Evolutionary conservation across 805 yeast species (phyloP).

Genomic region (Ogataea pini): DNA sequence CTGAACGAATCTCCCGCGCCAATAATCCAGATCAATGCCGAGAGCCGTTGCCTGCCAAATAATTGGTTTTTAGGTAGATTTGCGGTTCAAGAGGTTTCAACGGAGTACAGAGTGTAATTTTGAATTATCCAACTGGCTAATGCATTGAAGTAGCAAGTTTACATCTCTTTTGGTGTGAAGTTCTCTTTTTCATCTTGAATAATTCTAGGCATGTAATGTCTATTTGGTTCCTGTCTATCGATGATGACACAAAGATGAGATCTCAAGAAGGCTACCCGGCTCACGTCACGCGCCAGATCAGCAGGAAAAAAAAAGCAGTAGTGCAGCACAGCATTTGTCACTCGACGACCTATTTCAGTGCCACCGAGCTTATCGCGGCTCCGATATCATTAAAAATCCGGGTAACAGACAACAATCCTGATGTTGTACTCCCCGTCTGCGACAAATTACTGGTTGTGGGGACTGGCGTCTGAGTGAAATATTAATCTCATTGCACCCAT

Average conservation of each 20-base stretch:
- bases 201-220: too few species aligned
- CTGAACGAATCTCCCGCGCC: neutral
- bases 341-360: neutral
- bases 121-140: too few species aligned
- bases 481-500: neutral
- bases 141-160: too few species aligned
- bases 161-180: too few species aligned
- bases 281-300: neutral
- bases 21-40: neutral
- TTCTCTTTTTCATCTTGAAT: too few species aligned
- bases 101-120: too few species aligned
- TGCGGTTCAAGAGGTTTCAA: too few species aligned
- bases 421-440: too few species aligned
- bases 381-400: neutral
- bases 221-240: too few species aligned
- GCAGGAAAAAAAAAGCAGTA: slow-evolving; percentile 2
- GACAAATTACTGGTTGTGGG: too few species aligned
- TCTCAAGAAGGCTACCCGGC: slow-evolving; percentile 1
- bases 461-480: neutral
- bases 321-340: neutral
- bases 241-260: slow-evolving; percentile 1
- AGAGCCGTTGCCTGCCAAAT: slow-evolving; percentile 5
- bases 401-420: neutral
- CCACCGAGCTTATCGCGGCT: neutral
- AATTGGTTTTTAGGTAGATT: neutral